Evolutionary conservation across 768 basidiomycete genomes (phyloP).

Genomic region (Boletus rubescentipes): DNA sequence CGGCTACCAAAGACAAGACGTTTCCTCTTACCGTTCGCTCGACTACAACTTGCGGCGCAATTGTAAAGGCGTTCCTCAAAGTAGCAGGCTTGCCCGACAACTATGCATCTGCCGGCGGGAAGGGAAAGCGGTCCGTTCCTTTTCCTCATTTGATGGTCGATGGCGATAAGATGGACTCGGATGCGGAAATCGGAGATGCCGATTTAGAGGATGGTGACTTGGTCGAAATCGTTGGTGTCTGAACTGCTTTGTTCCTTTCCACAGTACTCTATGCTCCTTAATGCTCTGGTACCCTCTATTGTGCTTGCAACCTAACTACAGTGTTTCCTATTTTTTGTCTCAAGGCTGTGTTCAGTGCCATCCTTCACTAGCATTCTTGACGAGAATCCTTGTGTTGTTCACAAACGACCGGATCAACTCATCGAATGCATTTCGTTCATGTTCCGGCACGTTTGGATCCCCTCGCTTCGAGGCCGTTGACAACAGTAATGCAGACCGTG

Average conservation of each 20-base stretch:
- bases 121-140: conserved; percentile 25
- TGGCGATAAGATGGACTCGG: conserved; percentile 66
- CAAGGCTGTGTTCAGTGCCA: conserved; percentile 33
- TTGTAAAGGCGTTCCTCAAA: conserved; percentile 74
- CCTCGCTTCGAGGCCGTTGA: conserved; percentile 68
- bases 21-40: conserved; percentile 68
- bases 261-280: conserved; percentile 12
- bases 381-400: conserved; percentile 88
- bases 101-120: conserved; percentile 44
- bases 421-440: conserved; percentile 77
- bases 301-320: conserved; percentile 1
- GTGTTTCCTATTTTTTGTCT: neutral
- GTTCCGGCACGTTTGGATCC: conserved; percentile 56
- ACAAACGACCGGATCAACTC: conserved; percentile 91
- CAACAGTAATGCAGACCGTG: conserved; percentile 68
- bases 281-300: conserved; percentile 11
- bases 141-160: conserved; percentile 54
- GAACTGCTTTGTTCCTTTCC: conserved; percentile 9
- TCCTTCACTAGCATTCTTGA: conserved; percentile 66
- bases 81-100: conserved; percentile 59
- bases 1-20: conserved; percentile 44
- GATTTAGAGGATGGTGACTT: conserved; percentile 80
- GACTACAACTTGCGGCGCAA: conserved; percentile 73
- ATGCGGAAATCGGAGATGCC: conserved; percentile 58
- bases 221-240: conserved; percentile 70